phyloP scores from a whole-genome alignment of 169 alveolate genomes.

The Cryptosporidium sp. region DNA sequence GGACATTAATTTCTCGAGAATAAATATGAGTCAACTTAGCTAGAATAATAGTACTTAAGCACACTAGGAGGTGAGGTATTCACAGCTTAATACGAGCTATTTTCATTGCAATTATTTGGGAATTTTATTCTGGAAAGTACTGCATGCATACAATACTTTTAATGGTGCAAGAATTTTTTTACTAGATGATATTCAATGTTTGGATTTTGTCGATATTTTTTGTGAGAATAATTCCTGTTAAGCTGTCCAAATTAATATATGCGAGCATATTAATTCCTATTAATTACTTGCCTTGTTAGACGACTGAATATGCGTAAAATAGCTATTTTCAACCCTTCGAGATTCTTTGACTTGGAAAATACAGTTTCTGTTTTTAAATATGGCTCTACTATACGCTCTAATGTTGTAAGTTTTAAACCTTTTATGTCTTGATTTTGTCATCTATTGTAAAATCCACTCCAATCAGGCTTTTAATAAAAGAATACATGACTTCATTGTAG shows the following conservation, averaged over 20 bases:
- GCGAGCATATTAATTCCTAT: background rate
- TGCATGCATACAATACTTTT: background rate
- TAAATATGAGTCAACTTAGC: background rate
- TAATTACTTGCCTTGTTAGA: background rate
- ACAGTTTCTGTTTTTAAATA: constrained; percentile 61
- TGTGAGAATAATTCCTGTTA: background rate
- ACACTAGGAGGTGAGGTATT: background rate
- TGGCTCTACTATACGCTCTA: constrained; percentile 66
- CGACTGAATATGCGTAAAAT: background rate
- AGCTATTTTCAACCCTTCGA: constrained; percentile 23
- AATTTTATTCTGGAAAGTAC: background rate
- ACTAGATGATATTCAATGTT: background rate
- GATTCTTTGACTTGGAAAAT: constrained; percentile 9
- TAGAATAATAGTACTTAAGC: background rate
- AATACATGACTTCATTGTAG: constrained; percentile 64
- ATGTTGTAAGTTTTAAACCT: constrained; percentile 22
- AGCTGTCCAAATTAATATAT: background rate
- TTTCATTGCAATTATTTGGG: background rate
- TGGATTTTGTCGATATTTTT: background rate
- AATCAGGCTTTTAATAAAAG: constrained; percentile 49
- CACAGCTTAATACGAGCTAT: background rate
- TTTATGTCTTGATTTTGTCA: background rate
- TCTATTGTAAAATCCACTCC: background rate
- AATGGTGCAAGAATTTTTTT: background rate
- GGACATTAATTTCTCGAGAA: background rate